Evolutionary conservation across 2,329 filamentous ascomycete genomes (phyloP), one percentile per base, ranked within the genome.

Genomic region (Chrysoporthe puriensis): DNA sequence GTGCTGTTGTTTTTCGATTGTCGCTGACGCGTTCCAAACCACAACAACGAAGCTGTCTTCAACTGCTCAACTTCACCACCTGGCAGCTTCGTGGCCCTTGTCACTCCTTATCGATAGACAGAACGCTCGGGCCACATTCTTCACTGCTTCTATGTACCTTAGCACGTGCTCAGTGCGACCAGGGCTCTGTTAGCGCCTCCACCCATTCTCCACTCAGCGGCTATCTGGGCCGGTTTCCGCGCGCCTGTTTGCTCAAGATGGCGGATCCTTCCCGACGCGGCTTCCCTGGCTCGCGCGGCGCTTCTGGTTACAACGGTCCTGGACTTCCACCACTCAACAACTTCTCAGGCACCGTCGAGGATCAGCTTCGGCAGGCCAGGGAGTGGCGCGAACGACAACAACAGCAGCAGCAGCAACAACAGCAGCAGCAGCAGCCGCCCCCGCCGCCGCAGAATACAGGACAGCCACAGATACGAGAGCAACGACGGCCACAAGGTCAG

Each of bases 291-390:
- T 34, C 43, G 21, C 11, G 14, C 5, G 56, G 61, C 34, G 46
- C 56, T 56, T 67, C 60, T 34, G 48, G 50, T 43, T 58, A 52
- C 50, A 44, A 21, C 21, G 50, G 61, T 18, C 50, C 43, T 62
- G 50, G 42, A 21, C 14, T 61, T 43, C 64, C 68, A 61, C 64
- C 64, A 1, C 60, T 69, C 46, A 16, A 2, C 43, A 67, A 40
- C 64, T 69, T 63, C 36, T 26, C 40, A 4, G 62, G 62, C 40
- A 36, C 65, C 32, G 5, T 67, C n/a, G 64, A 64, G 5, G 64
- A 64, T 11, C 64, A 62, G 42, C 44, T 69, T 26, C 50, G 42
- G 32, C 44, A 50, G 6, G 50, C 36, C 42, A 64, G 13, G 26
- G 36, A 59, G 34, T 67, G 68, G 65, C 62, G 64, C 40, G 46